phyloP scores from a whole-genome alignment of 768 basidiomycete genomes.

The Gymnopilus dilepis region DNA sequence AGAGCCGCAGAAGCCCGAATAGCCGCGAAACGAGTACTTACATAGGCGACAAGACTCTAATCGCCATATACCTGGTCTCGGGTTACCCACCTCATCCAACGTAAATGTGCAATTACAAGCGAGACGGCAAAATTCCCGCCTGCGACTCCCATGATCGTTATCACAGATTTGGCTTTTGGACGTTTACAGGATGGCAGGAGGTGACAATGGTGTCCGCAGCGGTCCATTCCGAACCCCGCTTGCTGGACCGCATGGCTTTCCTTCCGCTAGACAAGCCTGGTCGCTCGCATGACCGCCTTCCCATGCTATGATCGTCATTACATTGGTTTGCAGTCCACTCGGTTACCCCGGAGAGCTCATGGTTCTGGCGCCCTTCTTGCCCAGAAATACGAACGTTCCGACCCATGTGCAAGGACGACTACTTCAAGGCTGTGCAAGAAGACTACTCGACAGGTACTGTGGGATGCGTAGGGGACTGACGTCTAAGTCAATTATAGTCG shows the following conservation, averaged over 20 bases:
- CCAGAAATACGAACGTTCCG: constrained; percentile 11
- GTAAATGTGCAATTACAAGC: background rate
- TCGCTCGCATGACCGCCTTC: constrained; percentile 5
- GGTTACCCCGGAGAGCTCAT: constrained; percentile 21
- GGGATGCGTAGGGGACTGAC: constrained; percentile 13
- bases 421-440: constrained; percentile 21
- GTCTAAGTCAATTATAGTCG: constrained; percentile 9
- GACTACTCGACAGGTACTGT: constrained; percentile 19
- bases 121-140: constrained; percentile 22
- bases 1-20: constrained; percentile 5
- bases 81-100: background rate
- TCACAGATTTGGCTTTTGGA: constrained; percentile 21
- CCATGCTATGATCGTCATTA: constrained; percentile 18
- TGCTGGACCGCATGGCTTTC: constrained; percentile 14
- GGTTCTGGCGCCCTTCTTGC: constrained; percentile 16
- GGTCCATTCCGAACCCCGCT: constrained; percentile 1
- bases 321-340: too few species aligned
- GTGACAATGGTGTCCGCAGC: constrained; percentile 8
- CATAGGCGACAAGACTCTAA: constrained; percentile 1
- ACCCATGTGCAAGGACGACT: constrained; percentile 12
- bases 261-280: constrained; percentile 16
- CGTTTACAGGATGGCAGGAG: constrained; percentile 11
- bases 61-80: constrained; percentile 6
- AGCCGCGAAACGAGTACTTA: constrained; percentile 7
- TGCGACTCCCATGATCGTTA: constrained; percentile 18